Percentiles rank a stretch among this genome's conserved stretches.
Evolutionary conservation across 148 eudicot genomes (phyloP).

Genomic region (Heliosperma pusillum): DNA sequence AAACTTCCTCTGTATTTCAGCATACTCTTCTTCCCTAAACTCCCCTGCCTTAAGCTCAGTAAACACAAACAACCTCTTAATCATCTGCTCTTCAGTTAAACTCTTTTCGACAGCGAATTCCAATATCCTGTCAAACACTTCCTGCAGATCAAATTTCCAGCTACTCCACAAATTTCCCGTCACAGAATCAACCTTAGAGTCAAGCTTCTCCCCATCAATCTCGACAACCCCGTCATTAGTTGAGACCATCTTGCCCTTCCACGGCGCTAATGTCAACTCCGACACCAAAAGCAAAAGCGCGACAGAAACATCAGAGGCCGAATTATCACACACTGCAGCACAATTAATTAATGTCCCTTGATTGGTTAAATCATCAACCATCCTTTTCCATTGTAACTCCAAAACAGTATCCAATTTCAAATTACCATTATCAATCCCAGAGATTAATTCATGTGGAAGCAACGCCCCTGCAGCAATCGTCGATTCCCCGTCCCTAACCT

Average conservation of each 20-base stretch:
- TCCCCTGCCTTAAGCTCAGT: slow-evolving; percentile 40
- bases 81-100: slow-evolving; percentile 33
- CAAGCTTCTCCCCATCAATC: slow-evolving; percentile 12
- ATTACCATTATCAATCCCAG: background rate
- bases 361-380: slow-evolving; percentile 39
- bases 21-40: slow-evolving; percentile 28
- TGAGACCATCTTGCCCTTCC: slow-evolving; percentile 13
- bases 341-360: slow-evolving; percentile 39
- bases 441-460: slow-evolving; percentile 43
- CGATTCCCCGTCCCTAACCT: slow-evolving; percentile 2
- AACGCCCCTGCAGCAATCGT: slow-evolving; percentile 47
- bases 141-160: slow-evolving; percentile 32
- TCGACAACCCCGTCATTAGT: background rate
- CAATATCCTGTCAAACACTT: slow-evolving; percentile 38
- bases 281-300: slow-evolving; percentile 31
- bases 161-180: background rate
- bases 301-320: slow-evolving; percentile 26
- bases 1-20: slow-evolving; percentile 17
- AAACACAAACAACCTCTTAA: slow-evolving; percentile 45
- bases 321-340: slow-evolving; percentile 35
- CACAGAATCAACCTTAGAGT: background rate
- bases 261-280: slow-evolving; percentile 13
- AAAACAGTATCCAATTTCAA: slow-evolving; percentile 27
- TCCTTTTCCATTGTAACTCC: slow-evolving; percentile 49
- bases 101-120: slow-evolving; percentile 26